phyloP scores from a whole-genome alignment of 257 asterid genomes.

The Solanum okadae region DNA sequence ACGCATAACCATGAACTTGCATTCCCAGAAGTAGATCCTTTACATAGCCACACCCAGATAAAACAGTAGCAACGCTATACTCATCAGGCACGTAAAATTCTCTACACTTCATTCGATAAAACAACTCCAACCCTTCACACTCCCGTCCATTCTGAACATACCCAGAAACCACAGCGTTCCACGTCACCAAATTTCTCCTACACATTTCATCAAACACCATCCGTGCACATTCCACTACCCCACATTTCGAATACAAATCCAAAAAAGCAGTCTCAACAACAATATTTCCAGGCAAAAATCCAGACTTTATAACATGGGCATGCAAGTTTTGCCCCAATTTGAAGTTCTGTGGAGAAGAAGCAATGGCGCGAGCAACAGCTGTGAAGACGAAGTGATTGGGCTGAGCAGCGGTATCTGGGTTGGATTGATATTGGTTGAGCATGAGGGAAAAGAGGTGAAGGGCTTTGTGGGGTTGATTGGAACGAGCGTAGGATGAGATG shows the following conservation, averaged over 20 bases:
- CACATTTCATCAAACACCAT: constrained; percentile 33
- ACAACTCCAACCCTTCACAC: constrained; percentile 15
- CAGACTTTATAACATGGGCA: constrained; percentile 11
- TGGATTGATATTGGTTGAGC: constrained; percentile 6
- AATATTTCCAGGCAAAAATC: constrained; percentile 1
- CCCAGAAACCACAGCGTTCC: constrained; percentile 33
- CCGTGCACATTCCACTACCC: constrained; percentile 1
- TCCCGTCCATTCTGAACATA: constrained; percentile 20
- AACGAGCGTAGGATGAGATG: constrained; percentile 29
- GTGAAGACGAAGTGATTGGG: constrained; percentile 28
- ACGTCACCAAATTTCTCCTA: constrained; percentile 20
- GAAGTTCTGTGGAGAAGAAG: constrained; percentile 19
- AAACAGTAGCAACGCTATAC: constrained; percentile 20
- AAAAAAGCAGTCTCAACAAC: constrained; percentile 21
- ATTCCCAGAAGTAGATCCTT: constrained; percentile 17
- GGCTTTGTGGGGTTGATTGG: constrained; percentile 11
- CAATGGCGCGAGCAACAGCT: constrained; percentile 29
- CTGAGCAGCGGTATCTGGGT: not conserved
- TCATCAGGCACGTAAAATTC: constrained; percentile 25
- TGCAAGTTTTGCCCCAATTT: constrained; percentile 22
- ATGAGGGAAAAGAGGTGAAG: constrained; percentile 23
- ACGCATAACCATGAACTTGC: constrained; percentile 25
- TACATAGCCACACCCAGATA: constrained; percentile 15
- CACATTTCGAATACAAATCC: constrained; percentile 30
- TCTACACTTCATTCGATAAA: constrained; percentile 13